Evolutionary conservation across 2,329 filamentous ascomycete genomes (phyloP).

Genomic region (Cercospora sp.): DNA sequence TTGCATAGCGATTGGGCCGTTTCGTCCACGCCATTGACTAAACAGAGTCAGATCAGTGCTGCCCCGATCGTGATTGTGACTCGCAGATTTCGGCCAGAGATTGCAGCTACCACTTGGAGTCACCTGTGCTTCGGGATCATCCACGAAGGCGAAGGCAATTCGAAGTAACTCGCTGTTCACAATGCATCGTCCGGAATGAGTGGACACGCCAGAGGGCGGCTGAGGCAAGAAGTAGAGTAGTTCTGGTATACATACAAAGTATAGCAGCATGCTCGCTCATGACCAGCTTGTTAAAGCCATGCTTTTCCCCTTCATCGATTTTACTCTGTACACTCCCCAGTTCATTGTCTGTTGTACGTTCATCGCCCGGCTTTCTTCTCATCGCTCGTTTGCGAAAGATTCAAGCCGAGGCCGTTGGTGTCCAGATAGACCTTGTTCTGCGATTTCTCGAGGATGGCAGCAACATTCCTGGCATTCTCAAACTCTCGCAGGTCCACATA

Average conservation of each 20-base stretch:
- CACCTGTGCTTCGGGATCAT: background rate
- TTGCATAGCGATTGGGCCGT: background rate
- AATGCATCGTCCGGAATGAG: background rate
- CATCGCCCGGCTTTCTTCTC: conserved; percentile 20
- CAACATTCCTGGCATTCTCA: conserved; percentile 90
- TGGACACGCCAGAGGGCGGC: background rate
- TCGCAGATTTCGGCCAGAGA: background rate
- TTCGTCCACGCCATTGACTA: background rate
- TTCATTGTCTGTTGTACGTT: background rate
- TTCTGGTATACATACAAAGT: conserved; percentile 16
- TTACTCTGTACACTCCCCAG: background rate
- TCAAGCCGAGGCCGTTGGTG: conserved; percentile 83
- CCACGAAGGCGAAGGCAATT: background rate
- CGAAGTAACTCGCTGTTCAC: background rate
- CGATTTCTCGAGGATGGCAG: conserved; percentile 81
- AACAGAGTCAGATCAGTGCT: background rate
- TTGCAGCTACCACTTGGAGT: background rate
- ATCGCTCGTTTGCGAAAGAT: conserved; percentile 58
- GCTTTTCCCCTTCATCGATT: background rate
- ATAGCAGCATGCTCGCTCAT: conserved; percentile 1
- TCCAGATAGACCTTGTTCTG: conserved; percentile 95
- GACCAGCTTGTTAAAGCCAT: conserved; percentile 1
- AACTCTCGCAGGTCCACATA: conserved; percentile 98
- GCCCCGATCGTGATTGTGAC: background rate
- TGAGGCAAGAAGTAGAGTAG: conserved; percentile 16